These are phyloP conservation scores for Torulaspora franciscae DNA, from an alignment of 805 yeast species.

Conservation along the genomic window DNA sequence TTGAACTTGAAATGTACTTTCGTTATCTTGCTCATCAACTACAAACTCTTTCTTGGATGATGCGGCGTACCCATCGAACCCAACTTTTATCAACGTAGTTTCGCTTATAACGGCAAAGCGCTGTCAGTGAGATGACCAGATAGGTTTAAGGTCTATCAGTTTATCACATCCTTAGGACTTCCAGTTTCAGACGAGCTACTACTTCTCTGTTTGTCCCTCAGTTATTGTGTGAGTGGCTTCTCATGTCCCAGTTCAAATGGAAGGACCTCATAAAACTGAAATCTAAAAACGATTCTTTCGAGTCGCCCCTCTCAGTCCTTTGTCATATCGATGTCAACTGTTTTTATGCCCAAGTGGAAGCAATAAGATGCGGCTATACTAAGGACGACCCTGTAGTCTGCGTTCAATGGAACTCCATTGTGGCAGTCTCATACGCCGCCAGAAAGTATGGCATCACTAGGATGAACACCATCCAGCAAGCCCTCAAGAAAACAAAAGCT, in stretches of 20 bases:
- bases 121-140: too few species aligned
- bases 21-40: too few species aligned
- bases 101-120: too few species aligned
- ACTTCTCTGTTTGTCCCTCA: neutral
- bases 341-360: slow-evolving; percentile 93
- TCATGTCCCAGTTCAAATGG: slow-evolving; percentile 45
- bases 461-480: slow-evolving; percentile 66
- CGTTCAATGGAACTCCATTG: slow-evolving; percentile 85
- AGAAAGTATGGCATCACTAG: slow-evolving; percentile 75
- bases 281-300: slow-evolving; percentile 45
- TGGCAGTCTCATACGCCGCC: slow-evolving; percentile 91
- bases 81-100: too few species aligned
- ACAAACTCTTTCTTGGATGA: too few species aligned
- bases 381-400: slow-evolving; percentile 82
- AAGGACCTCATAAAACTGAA: slow-evolving; percentile 47
- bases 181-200: neutral
- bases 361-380: slow-evolving; percentile 59
- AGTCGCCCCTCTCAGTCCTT: slow-evolving; percentile 69
- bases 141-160: neutral
- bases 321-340: slow-evolving; percentile 92
- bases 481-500: slow-evolving; percentile 69
- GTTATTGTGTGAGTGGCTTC: neutral
- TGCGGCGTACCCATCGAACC: too few species aligned
- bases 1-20: neutral
- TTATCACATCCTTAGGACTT: neutral